These are phyloP conservation scores for Pleomassaria siparia DNA, from an alignment of 2,329 filamentous ascomycete genomes.

Conservation along the genomic window DNA sequence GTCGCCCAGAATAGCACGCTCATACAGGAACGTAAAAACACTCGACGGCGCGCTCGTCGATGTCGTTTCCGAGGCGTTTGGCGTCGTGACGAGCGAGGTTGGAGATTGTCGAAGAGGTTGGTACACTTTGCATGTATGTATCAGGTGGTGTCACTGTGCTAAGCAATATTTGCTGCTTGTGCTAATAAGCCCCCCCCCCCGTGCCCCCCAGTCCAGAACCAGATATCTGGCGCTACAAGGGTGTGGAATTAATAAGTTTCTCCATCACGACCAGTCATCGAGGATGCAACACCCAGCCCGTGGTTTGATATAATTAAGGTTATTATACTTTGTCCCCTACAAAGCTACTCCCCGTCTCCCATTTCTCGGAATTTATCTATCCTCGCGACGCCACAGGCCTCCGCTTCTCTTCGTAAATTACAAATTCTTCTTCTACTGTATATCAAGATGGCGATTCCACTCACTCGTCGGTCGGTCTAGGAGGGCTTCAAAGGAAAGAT, in stretches of 20 bases:
- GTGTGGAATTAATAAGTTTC: background rate
- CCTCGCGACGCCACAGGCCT: conserved; percentile 15
- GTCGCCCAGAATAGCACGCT: background rate
- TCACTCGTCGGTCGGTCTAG: no score
- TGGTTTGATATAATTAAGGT: conserved; percentile 1
- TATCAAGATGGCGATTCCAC: no score
- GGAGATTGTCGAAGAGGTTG: background rate
- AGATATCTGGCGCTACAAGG: no score
- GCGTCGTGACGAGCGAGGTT: no score
- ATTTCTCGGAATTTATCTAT: conserved; percentile 14
- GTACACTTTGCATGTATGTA: background rate
- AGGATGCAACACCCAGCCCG: background rate
- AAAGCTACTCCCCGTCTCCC: conserved; percentile 2
- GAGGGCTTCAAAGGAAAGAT: conserved; percentile 20
- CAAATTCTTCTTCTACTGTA: conserved; percentile 11
- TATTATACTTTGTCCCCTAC: conserved; percentile 12
- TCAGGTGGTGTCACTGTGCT: background rate
- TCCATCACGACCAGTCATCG: background rate
- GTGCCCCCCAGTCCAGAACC: no score
- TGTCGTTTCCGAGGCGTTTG: no score
- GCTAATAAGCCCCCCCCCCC: no score
- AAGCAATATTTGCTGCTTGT: background rate
- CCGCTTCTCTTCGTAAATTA: conserved; percentile 19
- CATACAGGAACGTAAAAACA: conserved; percentile 7
- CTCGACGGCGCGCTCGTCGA: no score